A percentile compares a stretch with the other conserved stretches of the same genome.
Evolutionary conservation across 441 rosid genomes (phyloP).

Genomic region (Oxalis stricta): DNA sequence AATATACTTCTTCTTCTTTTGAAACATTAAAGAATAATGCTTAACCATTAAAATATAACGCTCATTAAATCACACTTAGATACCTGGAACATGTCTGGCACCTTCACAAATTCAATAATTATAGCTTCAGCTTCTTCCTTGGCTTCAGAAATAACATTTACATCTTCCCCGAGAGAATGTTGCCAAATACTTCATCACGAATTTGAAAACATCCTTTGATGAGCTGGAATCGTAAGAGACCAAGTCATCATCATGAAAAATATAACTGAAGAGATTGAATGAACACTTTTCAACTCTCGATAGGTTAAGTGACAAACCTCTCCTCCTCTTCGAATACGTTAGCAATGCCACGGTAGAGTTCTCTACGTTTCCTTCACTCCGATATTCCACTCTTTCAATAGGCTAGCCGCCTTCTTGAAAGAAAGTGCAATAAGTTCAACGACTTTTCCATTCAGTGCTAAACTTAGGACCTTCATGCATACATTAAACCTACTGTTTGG

Average conservation of each 20-base stretch:
- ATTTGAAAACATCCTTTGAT: conserved; percentile 56
- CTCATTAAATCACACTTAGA: background rate
- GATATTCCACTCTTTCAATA: conserved; percentile 94
- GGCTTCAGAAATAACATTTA: conserved; percentile 46
- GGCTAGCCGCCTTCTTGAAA: conserved; percentile 60
- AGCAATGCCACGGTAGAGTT: conserved; percentile 63
- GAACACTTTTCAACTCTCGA: background rate
- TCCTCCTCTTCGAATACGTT: conserved; percentile 64
- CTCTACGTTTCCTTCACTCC: conserved; percentile 67
- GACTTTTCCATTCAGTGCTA: conserved; percentile 75
- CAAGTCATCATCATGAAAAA: background rate
- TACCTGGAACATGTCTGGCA: conserved; percentile 88
- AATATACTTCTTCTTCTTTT: too few species aligned
- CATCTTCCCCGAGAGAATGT: conserved; percentile 80
- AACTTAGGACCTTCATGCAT: conserved; percentile 63
- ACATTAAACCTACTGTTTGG: conserved; percentile 64
- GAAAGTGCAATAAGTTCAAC: conserved; percentile 60
- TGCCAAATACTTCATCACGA: conserved; percentile 74
- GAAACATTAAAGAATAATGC: too few species aligned
- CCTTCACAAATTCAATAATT: conserved; percentile 74
- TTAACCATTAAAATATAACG: too few species aligned
- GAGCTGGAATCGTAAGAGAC: conserved; percentile 35
- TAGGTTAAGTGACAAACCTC: conserved; percentile 36
- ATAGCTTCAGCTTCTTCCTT: conserved; percentile 84
- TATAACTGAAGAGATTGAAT: background rate